Conservation (phyloP, 2,329 filamentous ascomycete genomes). For the Cladophialophora immunda region DNA sequence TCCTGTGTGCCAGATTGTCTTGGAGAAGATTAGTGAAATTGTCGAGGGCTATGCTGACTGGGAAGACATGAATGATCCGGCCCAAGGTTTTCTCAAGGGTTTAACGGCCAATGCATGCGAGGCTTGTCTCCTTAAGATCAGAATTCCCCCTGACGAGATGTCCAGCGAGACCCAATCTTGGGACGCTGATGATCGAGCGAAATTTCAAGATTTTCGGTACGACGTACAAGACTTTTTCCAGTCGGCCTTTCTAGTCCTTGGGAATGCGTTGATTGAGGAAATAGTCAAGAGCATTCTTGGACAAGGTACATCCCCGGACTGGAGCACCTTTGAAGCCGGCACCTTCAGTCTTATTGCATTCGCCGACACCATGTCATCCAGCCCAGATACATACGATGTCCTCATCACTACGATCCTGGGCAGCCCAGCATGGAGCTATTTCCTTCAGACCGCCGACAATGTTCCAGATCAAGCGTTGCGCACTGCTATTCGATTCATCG, state of each 20-base stretch:
- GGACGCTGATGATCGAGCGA: constrained; percentile 53
- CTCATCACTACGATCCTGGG: constrained; percentile 53
- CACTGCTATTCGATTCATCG: constrained; percentile 54
- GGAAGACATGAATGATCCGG: constrained; percentile 45
- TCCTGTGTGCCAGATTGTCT: constrained; percentile 45
- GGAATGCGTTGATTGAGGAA: constrained; percentile 52
- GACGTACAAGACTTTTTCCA: constrained; percentile 57
- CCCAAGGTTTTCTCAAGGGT: constrained; percentile 22
- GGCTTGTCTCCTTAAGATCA: constrained; percentile 36
- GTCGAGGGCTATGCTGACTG: constrained; percentile 54
- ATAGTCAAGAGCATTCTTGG: constrained; percentile 50
- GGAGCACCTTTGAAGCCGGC: constrained; percentile 55
- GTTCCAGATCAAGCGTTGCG: constrained; percentile 48
- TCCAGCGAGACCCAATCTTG: constrained; percentile 43
- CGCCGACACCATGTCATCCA: constrained; percentile 56
- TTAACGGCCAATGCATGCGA: constrained; percentile 36
- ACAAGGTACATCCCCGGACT: constrained; percentile 48
- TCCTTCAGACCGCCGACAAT: constrained; percentile 45
- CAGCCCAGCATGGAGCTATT: constrained; percentile 43
- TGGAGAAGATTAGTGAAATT: constrained; percentile 51
- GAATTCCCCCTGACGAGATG: constrained; percentile 43
- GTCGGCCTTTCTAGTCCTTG: constrained; percentile 53
- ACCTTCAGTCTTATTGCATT: constrained; percentile 55
- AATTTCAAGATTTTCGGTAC: constrained; percentile 54
- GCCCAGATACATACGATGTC: constrained; percentile 51